Conservation (phyloP, 495 filamentous ascomycete genomes). For the Podospora conica region DNA sequence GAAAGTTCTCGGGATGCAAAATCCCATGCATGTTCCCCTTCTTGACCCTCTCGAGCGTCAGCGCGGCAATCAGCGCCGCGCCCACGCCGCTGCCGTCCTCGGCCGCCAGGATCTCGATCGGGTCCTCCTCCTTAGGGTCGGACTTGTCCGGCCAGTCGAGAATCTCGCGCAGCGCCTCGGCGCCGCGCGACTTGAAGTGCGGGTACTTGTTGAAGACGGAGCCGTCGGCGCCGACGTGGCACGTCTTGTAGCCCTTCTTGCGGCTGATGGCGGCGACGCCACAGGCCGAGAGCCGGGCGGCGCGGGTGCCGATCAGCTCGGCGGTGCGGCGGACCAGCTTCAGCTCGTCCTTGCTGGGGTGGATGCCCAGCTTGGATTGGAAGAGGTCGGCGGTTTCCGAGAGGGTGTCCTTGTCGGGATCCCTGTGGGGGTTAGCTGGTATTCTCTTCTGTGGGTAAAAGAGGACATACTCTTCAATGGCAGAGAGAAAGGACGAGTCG, state of each 20-base stretch:
- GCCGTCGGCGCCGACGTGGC: constrained; percentile 93
- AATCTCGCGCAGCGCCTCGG: constrained; percentile 84
- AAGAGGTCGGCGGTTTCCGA: constrained; percentile 79
- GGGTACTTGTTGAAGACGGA: constrained; percentile 98
- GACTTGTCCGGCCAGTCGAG: constrained; percentile 76
- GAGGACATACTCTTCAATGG: constrained; percentile 69
- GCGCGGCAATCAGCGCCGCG: constrained; percentile 85
- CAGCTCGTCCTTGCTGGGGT: constrained; percentile 63
- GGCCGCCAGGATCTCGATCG: constrained; percentile 75
- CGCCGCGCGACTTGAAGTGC: constrained; percentile 89
- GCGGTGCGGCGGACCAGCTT: constrained; percentile 82
- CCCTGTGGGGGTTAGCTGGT: constrained; percentile 40
- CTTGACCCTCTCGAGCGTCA: constrained; percentile 82
- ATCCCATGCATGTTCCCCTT: constrained; percentile 75
- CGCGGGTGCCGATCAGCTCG: constrained; percentile 90
- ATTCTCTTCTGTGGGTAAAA: not conserved
- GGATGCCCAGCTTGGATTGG: constrained; percentile 62
- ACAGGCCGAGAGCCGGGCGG: constrained; percentile 86
- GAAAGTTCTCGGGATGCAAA: constrained; percentile 59
- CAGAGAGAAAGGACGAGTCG: constrained; percentile 91
- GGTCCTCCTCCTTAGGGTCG: constrained; percentile 61
- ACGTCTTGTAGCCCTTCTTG: constrained; percentile 82
- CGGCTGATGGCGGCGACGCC: constrained; percentile 92
- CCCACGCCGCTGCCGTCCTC: constrained; percentile 97
- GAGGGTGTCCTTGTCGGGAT: constrained; percentile 83